Evolutionary conservation across 2,329 filamentous ascomycete species (phyloP).

Genomic region (Ophiocordyceps sinensis): DNA sequence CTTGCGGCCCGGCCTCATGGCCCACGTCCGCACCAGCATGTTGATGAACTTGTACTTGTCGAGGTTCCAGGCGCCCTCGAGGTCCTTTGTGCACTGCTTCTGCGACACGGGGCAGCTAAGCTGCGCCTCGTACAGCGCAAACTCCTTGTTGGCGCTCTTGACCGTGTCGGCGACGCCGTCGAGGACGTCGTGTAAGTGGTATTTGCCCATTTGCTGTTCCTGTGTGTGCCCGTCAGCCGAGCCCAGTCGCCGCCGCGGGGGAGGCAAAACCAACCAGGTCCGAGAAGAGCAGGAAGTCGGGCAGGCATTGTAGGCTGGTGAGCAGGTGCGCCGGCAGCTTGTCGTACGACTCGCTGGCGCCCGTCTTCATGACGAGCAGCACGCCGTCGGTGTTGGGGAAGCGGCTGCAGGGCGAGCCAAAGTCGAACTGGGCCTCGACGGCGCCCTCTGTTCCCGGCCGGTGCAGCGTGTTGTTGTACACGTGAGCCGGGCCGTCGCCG

Average conservation of each 20-base stretch:
- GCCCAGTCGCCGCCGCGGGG: no score
- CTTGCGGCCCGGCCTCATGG: constrained; percentile 33
- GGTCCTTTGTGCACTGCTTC: constrained; percentile 23
- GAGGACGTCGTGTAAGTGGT: constrained; percentile 26
- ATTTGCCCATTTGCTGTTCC: constrained; percentile 34
- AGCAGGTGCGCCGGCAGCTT: constrained; percentile 41
- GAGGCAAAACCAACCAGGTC: constrained; percentile 27
- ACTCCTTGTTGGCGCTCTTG: constrained; percentile 25
- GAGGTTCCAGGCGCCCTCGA: constrained; percentile 32
- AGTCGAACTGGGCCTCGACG: constrained; percentile 20
- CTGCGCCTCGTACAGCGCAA: constrained; percentile 30
- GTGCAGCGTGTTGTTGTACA: constrained; percentile 13
- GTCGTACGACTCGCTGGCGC: constrained; percentile 38
- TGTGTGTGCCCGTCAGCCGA: constrained; percentile 5
- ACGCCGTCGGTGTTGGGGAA: constrained; percentile 29
- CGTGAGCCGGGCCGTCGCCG: constrained; percentile 18
- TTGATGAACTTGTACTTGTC: constrained; percentile 50
- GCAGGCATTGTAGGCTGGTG: constrained; percentile 37
- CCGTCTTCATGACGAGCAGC: constrained; percentile 43
- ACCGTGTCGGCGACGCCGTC: constrained; percentile 22
- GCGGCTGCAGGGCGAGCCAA: constrained; percentile 21
- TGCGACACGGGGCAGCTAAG: constrained; percentile 30
- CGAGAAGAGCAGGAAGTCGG: constrained; percentile 41
- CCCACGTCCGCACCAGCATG: constrained; percentile 41
- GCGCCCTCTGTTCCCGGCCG: constrained; percentile 17